Evolutionary conservation across 2,329 filamentous ascomycete genomes (phyloP), one percentile per base, ranked within the genome.

Genomic region (Pseudopyrenochaeta lycopersici): DNA sequence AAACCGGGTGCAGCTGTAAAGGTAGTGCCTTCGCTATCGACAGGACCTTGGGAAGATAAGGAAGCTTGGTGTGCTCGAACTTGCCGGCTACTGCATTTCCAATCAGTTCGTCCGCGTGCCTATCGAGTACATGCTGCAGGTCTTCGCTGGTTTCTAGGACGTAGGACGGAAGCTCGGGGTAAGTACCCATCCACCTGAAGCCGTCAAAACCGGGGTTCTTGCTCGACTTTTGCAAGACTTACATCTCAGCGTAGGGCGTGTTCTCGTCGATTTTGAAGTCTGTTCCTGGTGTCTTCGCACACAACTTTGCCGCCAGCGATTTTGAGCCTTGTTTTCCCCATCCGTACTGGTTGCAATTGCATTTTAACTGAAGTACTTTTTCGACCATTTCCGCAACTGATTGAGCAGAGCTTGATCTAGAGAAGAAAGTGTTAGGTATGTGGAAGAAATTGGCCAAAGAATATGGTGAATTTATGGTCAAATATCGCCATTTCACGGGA

Each of bases 21-120:
- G 89, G 90, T 0, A 93, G 81, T 0, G 90, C 89, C 72, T 92
- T 91, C 32, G 82, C 82, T 67, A 92, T 91, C 7, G 89, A 92
- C 1, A 92, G 79, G 36, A 92, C 86, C 79, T 92, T 93, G 7
- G 89, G 89, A 0, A 92, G 78, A 70, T 86, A 93, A 1, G 89
- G 90, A 2, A 93, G 77, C 59, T 90, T 87, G 2, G 78, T 78
- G 41, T 80, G 77, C 18, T 85, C 88, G 52, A 88, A 88, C 46
- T 86, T 85, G 17, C 86, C 74, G 4, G 86, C 76, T 4, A 88
- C 84, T 1, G 81, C 79, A 52, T 85, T 80, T 2, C 90, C 90
- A 1, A 92, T 80, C 0, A 91, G 79, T 52, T 84, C 78, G 17
- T 88, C 80, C 31, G 87, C 80, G 67, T 90, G 80, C 49, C 78